Base-by-base conservation (phyloP, 495 filamentous ascomycete genomes). In the Penicillium angulare region DNA sequence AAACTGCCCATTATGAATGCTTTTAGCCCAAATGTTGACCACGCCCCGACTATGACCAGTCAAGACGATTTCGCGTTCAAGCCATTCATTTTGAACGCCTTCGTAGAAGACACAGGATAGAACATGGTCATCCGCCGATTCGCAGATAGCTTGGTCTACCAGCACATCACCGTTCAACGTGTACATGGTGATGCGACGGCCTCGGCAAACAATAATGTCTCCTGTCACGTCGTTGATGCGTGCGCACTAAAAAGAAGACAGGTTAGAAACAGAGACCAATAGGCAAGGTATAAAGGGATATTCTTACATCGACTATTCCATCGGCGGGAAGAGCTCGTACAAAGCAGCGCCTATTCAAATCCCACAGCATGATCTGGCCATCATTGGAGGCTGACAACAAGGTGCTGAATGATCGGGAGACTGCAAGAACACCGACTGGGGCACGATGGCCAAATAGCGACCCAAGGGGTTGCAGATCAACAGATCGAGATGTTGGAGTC, bases 61-160 rank as follows among this genome's bases (percentile, higher is more conserved):
- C 42, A 98, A 88, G 27, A 97, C 69, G 29, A 98, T 73, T 27
- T 88, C 84, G 29, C 87, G 84, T 72, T 95, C 90, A 0, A 95
- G 76, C 88, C 92, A 97, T 73, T 96, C 93, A 56, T 91, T 96
- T 0, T 87, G 86, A 0, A 83, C 78, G 0, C 93, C 93, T 65
- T 98, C 92, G 73, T 97, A 97, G 66, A 95, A 96, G 10, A 91
- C 88, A 56, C 91, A 96, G 13, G 84, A 84, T 29, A 86, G 71
- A 7, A 97, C 80, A 26, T 71, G 80, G 53, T 93, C 89, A 26
- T 93, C 90, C 9, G 69, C 69, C 7, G 83, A 79, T 4, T 83
- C 80, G 47, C 87, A 90, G 3, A 95, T 81, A 23, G 83, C 83
- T 61, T 95, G 88, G 46, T 92, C 85, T 2, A 96, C 75, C 10